Base-by-base conservation (phyloP, 768 basidiomycete species). In the Brasilioporus rufonigricans region DNA sequence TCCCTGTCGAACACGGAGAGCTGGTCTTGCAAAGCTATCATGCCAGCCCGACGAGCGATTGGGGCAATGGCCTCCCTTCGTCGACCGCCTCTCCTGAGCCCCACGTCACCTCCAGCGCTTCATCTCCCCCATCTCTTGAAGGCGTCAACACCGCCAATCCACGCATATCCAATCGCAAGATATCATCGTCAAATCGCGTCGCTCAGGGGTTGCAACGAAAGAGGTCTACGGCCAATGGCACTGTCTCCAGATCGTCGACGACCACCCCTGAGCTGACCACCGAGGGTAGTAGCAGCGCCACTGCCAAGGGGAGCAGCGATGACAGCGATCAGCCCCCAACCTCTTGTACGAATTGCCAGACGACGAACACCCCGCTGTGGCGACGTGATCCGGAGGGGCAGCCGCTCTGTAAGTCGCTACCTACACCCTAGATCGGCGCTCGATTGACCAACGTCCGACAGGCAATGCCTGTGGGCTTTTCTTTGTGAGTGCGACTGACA, bases 301-400 rank as follows among this genome's bases (percentile, higher is more conserved):
- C 60, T 52, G 64, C 61, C 52, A 79, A 76, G 60, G 75, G 74
- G 24, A 74, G 69, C 40, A 77, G 76, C 45, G 91, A 87, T 57
- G 87, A 89, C 52, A 82, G 79, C 48, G 89, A 91, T 44, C 78
- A 80, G 53, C 68, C 83, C 8, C 91, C 87, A 10, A 97, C 93
- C 2, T 76, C 90, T 27, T 98, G 95, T 70, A 93, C 91, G 7
- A 98, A 98, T 67, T 98, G 95, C 71, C 87, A 91, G 63, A 98
- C 95, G 52, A 95, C 91, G 13, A 97, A 93, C 67, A 98, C 95
- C 36, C 93, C 93, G 10, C 74, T 96, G 44, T 96, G 93, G 93
- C 80, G 93, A 70, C 77, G 93, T 58, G 92, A 96, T 74, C 91
- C 93, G 1, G 93, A 95, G 64, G 93, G 93, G 19, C 91, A 94